Evolutionary conservation across 2,329 filamentous ascomycete genomes (phyloP), one percentile per base, ranked within the genome.

Genomic region (Penicillium sp.): DNA sequence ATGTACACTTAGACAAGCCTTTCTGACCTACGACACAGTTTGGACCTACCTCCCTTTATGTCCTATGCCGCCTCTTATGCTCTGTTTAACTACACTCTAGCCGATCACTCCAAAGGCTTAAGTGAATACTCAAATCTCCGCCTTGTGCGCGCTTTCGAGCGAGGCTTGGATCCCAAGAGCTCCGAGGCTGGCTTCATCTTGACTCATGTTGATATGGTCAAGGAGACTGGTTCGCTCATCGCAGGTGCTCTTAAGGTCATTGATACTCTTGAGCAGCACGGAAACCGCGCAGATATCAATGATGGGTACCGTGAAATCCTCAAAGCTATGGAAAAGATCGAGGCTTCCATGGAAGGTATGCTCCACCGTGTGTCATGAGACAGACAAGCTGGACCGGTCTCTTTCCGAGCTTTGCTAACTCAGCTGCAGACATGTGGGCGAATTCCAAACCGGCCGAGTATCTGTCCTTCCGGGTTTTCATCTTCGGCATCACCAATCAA

Each of bases 181-280:
- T 95, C 90, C 6, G 91, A 96, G 69, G 91, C 91, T 1, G 91
- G 91, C 43, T 96, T 97, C 66, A 89, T 96, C n/a, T 80, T 96
- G 9, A 90, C 93, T 4, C 91, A 96, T 68, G 84, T 97, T 44
- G 89, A 94, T 69, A 97, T 96, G 90, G 91, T 95, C 43, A 84
- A 84, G 65, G 83, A 95, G 69, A 90, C 90, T 0, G 85, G 85
- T 0, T 80, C 82, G 1, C 76, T 97, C 1, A 83, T 96, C 40
- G 78, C 81, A 37, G 88, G 88, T 29, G 81, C 83, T 3, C 77
- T 88, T 40, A 76, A 81, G 44, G 80, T 85, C 43, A 76, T 95
- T 25, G 78, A 85, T 43, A 74, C 74, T 5, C 70, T 78, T 29
- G 73, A 77, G 39, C 61, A 65, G 37, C 68, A 70, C 28, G 68